A percentile compares a stretch with the other conserved stretches of the same genome.
phyloP scores from a whole-genome alignment of 345 rosid species.

The Euclidium syriacum region DNA sequence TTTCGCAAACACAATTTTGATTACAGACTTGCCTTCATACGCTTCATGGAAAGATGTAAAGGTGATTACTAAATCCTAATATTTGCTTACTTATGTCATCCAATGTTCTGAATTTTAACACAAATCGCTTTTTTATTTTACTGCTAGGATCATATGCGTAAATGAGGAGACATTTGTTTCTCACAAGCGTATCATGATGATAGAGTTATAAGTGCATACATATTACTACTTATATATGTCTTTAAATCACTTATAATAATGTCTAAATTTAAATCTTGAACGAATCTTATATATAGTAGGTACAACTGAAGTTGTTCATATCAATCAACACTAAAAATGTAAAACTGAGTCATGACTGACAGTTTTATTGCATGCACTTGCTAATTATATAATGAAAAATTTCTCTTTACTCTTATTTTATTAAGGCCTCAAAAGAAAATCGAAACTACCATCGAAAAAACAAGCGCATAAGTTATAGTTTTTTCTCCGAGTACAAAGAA shows the following conservation, averaged over 20 bases:
- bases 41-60: constrained; percentile 99
- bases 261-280: no score
- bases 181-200: constrained; percentile 94
- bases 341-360: no score
- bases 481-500: constrained; percentile 24
- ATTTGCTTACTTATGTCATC: neutral
- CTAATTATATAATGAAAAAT: neutral
- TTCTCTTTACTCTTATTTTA: neutral
- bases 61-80: constrained; percentile 26
- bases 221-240: no score
- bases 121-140: neutral
- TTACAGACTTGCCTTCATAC: constrained; percentile 86
- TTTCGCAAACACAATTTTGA: constrained; percentile 53
- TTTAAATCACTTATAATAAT: no score
- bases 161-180: constrained; percentile 97
- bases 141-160: constrained; percentile 99
- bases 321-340: no score
- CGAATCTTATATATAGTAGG: no score
- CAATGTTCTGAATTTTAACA: constrained; percentile 6
- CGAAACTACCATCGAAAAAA: neutral
- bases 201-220: no score
- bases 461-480: constrained; percentile 22
- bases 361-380: neutral
- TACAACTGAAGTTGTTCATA: constrained; percentile 88
- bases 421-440: constrained; percentile 38